These are phyloP conservation scores for Trichoderma asperelloides DNA, from an alignment of 495 filamentous ascomycete species.

Conservation along the genomic window DNA sequence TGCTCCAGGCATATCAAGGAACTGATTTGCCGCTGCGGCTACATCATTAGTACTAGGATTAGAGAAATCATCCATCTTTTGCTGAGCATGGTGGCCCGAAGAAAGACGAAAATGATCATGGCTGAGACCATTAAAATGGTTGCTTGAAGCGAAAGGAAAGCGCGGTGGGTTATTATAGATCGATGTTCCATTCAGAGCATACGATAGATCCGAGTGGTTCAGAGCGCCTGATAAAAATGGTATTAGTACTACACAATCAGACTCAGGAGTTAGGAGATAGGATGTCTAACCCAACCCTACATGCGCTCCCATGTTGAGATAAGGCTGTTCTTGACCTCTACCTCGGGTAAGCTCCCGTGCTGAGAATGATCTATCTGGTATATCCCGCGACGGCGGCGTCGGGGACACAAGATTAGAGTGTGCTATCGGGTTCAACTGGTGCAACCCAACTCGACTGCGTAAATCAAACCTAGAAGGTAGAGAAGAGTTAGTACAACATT, in stretches of 20 bases:
- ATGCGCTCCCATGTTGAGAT: background rate
- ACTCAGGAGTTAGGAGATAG: background rate
- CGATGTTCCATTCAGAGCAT: background rate
- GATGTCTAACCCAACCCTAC: background rate
- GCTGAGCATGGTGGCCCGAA: background rate
- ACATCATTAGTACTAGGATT: background rate
- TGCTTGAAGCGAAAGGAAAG: background rate
- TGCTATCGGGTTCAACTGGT: background rate
- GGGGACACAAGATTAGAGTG: slow-evolving; percentile 22
- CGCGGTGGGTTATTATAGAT: background rate
- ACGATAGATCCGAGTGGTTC: background rate
- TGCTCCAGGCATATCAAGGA: background rate
- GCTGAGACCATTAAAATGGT: background rate
- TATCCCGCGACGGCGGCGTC: slow-evolving; percentile 12
- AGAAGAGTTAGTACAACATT: background rate
- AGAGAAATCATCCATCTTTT: background rate
- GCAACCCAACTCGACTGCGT: background rate
- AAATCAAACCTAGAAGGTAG: background rate
- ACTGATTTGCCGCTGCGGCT: background rate
- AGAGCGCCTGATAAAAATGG: background rate
- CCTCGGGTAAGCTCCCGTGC: slow-evolving; percentile 20
- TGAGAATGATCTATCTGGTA: slow-evolving; percentile 12
- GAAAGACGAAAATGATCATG: slow-evolving; percentile 4
- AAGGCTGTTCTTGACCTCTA: slow-evolving; percentile 2
- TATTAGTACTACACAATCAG: background rate